Evolutionary conservation across 768 basidiomycete species (phyloP), one percentile per base, ranked within the genome.

Genomic region (Tulasnella sp.): DNA sequence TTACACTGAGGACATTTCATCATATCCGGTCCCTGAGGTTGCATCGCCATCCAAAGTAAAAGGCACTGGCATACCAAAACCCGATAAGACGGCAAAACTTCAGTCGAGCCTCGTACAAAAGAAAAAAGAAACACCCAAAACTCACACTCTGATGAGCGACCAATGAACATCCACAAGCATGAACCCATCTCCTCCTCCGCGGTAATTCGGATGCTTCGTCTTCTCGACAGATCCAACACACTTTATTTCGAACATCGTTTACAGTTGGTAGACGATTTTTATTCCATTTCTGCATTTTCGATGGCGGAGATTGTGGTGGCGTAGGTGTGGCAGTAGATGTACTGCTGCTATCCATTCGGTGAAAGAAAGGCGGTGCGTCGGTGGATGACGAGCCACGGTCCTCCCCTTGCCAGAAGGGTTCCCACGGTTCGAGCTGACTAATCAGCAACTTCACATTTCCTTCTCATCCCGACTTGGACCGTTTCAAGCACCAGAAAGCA

Each of bases 181-280:
- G 75, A 0, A 76, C 67, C 75, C 75, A 76, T 12, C 31, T 76
- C 67, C 67, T 69, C 64, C 52, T 6, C 29, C 31, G n/a, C 39
- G 75, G 34, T 14, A 36, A 37, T 39, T 68, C 69, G 38, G 64
- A 38, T 7, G 40, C 75, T 29, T 76, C 75, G 8, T 76, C 75
- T n/a, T 76, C 67, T 22, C 67, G 8, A 40, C 75, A 76, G 25
- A 76, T 76, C 75, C 75, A 76, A 71, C 75, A 76, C 40, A 71
- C 40, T 76, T 76, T 76, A 14, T 76, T 68, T 37, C 67, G 58
- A 17, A 76, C 42, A 31, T 76, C 67, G 75, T 76, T 68, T 31
- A 76, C 75, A 17, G 22, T 36, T 12, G 75, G 75, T 29, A 42
- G 45, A 0, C 29, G 37, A 39, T 25, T 39, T 25, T 70, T 68